These are phyloP conservation scores for Xanthoconium stramineum DNA, from an alignment of 768 basidiomycete species.

Conservation along the genomic window DNA sequence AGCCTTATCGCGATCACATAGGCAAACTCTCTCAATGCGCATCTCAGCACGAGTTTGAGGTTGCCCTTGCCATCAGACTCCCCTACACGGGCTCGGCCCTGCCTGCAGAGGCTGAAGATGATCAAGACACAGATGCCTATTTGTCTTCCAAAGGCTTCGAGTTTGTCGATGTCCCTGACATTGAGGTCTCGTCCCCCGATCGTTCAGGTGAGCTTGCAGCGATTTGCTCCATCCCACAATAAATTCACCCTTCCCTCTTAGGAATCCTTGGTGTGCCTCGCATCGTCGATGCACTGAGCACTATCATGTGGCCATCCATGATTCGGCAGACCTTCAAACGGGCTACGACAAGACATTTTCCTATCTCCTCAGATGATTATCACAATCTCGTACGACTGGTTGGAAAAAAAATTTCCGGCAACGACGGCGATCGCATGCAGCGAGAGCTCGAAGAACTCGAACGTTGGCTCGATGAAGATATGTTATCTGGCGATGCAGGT, in stretches of 20 bases:
- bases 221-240: background rate
- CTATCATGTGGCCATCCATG: constrained; percentile 89
- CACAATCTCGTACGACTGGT: constrained; percentile 22
- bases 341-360: background rate
- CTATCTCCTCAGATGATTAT: constrained; percentile 17
- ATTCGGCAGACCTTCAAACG: constrained; percentile 23
- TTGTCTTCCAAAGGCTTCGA: constrained; percentile 73
- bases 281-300: constrained; percentile 75
- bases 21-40: constrained; percentile 47
- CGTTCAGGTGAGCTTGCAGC: constrained; percentile 14
- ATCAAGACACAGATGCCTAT: constrained; percentile 60
- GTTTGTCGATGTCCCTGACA: constrained; percentile 51
- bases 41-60: constrained; percentile 59
- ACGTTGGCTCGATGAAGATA: constrained; percentile 55
- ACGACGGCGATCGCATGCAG: constrained; percentile 36
- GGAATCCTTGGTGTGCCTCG: constrained; percentile 59
- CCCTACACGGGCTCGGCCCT: constrained; percentile 18
- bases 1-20: constrained; percentile 62
- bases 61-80: constrained; percentile 65
- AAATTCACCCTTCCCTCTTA: constrained; percentile 17
- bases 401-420: constrained; percentile 21
- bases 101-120: constrained; percentile 39
- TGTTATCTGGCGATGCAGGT: constrained; percentile 16
- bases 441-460: constrained; percentile 58
- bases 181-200: constrained; percentile 6